A percentile compares a stretch with the other conserved stretches of the same genome.
These are phyloP conservation scores for Leucocoprinus sp. DNA, from an alignment of 768 basidiomycete species.

Conservation along the genomic window DNA sequence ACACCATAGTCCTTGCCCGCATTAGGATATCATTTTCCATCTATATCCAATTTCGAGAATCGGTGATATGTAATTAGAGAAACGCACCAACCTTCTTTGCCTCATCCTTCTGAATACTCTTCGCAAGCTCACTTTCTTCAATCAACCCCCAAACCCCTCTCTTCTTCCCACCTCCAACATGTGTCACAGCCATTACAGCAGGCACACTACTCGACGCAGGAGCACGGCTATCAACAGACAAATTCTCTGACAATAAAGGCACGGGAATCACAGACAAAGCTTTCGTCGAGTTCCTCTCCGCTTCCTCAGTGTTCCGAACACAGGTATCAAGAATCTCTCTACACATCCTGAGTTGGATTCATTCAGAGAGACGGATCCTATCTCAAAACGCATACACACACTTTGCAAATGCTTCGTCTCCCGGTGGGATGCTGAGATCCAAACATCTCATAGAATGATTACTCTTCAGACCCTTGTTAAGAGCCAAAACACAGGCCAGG, in stretches of 20 bases:
- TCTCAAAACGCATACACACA: constrained; percentile 19
- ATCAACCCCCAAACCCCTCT: constrained; percentile 83
- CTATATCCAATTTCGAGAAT: constrained; percentile 21
- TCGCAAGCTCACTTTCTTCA: constrained; percentile 77
- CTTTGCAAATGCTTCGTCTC: constrained; percentile 73
- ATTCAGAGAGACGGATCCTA: constrained; percentile 1
- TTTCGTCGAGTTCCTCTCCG: constrained; percentile 34
- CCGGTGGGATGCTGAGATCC: constrained; percentile 86
- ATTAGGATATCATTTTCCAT: constrained; percentile 37
- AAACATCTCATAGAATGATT: constrained; percentile 87
- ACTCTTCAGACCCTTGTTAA: constrained; percentile 75
- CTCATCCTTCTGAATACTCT: constrained; percentile 50
- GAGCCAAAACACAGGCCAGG: constrained; percentile 88
- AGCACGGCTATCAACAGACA: neutral
- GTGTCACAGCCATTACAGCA: constrained; percentile 8
- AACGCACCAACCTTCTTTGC: constrained; percentile 38
- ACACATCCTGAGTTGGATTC: constrained; percentile 46
- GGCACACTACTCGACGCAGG: neutral
- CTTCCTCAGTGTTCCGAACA: constrained; percentile 89
- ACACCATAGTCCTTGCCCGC: constrained; percentile 37
- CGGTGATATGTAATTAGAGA: constrained; percentile 3
- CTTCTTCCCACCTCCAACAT: constrained; percentile 33
- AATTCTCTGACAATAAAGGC: neutral
- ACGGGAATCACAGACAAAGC: constrained; percentile 12
- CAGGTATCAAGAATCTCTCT: constrained; percentile 87